Evolutionary conservation across 345 rosid genomes (phyloP).

Genomic region (Gossypium turneri): DNA sequence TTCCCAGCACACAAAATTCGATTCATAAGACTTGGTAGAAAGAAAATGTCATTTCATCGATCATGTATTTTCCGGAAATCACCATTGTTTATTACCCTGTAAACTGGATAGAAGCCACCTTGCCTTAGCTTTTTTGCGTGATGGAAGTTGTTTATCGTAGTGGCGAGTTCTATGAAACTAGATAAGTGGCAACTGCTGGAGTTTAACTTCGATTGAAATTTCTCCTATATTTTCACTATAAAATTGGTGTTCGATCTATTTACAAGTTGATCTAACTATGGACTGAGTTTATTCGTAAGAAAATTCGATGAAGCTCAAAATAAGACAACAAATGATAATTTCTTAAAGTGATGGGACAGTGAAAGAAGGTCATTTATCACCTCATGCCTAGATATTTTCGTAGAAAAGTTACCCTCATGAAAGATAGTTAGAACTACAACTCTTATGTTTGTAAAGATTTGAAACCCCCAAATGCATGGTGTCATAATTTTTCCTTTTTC

Average conservation of each 20-base stretch:
- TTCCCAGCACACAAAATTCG: not conserved
- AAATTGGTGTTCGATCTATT: not conserved
- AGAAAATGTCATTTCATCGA: not conserved
- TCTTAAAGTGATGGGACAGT: no score
- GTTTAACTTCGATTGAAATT: not conserved
- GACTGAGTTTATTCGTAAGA: no score
- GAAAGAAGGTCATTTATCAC: no score
- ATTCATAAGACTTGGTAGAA: not conserved
- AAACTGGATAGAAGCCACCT: not conserved
- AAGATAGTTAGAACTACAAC: no score
- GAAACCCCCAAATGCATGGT: no score
- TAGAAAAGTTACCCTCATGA: no score
- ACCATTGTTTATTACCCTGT: constrained; percentile 23
- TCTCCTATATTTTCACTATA: not conserved
- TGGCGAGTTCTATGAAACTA: constrained; percentile 3
- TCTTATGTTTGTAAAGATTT: no score
- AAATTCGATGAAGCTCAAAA: no score
- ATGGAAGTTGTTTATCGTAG: constrained; percentile 34
- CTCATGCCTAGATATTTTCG: no score
- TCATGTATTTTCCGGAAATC: not conserved
- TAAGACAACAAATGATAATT: no score
- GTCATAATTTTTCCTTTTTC: no score
- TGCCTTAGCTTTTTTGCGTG: not conserved
- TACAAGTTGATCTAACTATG: no score
- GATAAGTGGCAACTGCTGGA: not conserved